phyloP scores from a whole-genome alignment of 345 rosid genomes.

The Camelina hispida region DNA sequence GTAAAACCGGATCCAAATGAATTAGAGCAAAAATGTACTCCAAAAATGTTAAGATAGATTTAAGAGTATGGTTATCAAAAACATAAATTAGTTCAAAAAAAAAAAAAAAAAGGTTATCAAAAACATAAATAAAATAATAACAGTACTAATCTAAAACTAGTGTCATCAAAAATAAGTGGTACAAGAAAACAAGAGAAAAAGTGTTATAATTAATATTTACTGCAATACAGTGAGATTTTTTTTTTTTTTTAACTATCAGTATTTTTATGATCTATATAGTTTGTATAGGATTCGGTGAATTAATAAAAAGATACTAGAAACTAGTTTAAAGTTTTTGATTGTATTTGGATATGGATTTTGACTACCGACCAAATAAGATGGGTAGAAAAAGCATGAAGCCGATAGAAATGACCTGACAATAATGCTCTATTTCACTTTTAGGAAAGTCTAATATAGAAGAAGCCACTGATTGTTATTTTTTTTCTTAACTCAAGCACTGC shows the following conservation, averaged over 20 bases:
- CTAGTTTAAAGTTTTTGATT: neutral
- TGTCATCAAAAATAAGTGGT: too few relatives aligned
- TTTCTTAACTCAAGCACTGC: neutral
- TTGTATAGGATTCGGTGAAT: neutral
- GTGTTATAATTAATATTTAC: too few relatives aligned
- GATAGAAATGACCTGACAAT: slow-evolving; percentile 42
- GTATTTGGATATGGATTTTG: neutral
- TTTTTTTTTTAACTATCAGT: neutral
- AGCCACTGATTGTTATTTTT: neutral
- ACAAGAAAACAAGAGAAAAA: neutral
- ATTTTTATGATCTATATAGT: neutral
- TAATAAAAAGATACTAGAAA: neutral
- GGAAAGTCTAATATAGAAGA: slow-evolving; percentile 17
- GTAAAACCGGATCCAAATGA: too few relatives aligned
- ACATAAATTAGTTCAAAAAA: too few relatives aligned
- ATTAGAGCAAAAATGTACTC: too few relatives aligned
- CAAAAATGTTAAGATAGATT: too few relatives aligned
- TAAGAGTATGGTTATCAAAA: too few relatives aligned
- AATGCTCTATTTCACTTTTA: slow-evolving; percentile 17
- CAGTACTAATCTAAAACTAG: neutral
- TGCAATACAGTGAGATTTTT: too few relatives aligned
- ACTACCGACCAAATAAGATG: slow-evolving; percentile 29
- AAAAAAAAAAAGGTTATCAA: too few relatives aligned
- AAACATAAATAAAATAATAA: neutral
- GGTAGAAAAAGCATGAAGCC: slow-evolving; percentile 30